These are phyloP conservation scores for Akanthomyces lecanii DNA, from an alignment of 2,329 filamentous ascomycete species.

Conservation along the genomic window DNA sequence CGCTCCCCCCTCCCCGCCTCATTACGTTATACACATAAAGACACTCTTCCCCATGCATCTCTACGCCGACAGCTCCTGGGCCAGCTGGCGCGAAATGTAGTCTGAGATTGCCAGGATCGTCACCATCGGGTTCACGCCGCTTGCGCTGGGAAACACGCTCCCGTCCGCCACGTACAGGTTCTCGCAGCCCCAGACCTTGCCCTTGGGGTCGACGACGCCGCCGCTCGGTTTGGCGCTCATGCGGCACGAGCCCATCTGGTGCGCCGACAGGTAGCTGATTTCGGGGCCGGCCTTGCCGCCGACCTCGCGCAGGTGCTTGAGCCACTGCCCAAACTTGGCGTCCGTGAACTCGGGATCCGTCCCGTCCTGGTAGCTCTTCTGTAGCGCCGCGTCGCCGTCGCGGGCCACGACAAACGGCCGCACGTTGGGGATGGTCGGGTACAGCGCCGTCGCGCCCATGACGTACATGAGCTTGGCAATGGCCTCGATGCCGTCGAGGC, in stretches of 20 bases:
- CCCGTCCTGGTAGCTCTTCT: constrained; percentile 19
- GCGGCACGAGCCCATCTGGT: constrained; percentile 75
- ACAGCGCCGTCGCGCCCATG: constrained; percentile 76
- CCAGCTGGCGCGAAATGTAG: constrained; percentile 57
- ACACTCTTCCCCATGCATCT: not conserved
- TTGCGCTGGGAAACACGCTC: constrained; percentile 71
- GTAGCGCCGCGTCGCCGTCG: constrained; percentile 20
- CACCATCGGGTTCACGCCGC: constrained; percentile 79
- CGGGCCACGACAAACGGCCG: constrained; percentile 52
- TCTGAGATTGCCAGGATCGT: constrained; percentile 69
- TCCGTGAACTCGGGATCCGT: constrained; percentile 50
- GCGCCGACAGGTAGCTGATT: constrained; percentile 61
- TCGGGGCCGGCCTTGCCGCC: constrained; percentile 46
- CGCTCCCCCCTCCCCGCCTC: not conserved
- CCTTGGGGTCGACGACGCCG: constrained; percentile 56
- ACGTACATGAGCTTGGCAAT: constrained; percentile 74
- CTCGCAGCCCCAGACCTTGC: constrained; percentile 61
- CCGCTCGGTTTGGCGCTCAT: constrained; percentile 56
- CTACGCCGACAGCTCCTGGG: constrained; percentile 35
- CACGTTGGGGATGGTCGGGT: constrained; percentile 58
- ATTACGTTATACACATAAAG: not conserved
- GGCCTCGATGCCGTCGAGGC: constrained; percentile 67
- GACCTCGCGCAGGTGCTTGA: constrained; percentile 44
- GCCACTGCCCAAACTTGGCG: constrained; percentile 58
- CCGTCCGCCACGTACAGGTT: constrained; percentile 69